Percentiles rank a stretch among this genome's conserved stretches.
These are phyloP conservation scores for Eucalyptus tenuipes DNA, from an alignment of 345 rosid species.

Conservation along the genomic window DNA sequence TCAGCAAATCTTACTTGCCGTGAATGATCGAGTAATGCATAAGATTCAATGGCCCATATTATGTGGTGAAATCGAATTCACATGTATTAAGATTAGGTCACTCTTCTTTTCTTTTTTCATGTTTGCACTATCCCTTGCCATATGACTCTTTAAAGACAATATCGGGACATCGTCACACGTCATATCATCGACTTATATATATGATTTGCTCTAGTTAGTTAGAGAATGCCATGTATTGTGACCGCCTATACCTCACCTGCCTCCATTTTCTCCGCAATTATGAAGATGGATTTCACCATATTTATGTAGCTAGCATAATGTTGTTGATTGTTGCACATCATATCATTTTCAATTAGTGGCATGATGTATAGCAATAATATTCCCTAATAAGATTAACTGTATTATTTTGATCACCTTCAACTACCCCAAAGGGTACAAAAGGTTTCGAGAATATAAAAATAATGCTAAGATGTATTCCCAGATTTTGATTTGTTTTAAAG, in stretches of 20 bases:
- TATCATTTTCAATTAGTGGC: neutral
- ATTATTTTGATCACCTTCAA: neutral
- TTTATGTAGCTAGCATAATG: neutral
- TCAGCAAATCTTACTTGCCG: neutral
- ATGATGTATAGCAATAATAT: neutral
- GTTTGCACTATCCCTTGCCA: neutral
- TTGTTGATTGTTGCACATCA: neutral
- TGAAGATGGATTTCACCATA: neutral
- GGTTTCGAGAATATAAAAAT: neutral
- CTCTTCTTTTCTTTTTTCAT: neutral
- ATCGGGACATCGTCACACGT: neutral
- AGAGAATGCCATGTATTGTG: neutral
- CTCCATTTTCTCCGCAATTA: neutral
- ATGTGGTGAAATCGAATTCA: neutral
- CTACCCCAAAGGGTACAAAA: neutral
- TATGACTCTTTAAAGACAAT: neutral
- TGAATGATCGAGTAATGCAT: neutral
- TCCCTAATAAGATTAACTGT: neutral
- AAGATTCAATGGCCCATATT: neutral
- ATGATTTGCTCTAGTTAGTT: neutral
- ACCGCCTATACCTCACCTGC: neutral
- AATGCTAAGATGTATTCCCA: neutral
- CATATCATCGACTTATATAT: neutral
- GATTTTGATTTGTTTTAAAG: neutral
- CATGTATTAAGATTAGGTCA: neutral